These are phyloP conservation scores for Gamarada debralockiae DNA, from an alignment of 495 filamentous ascomycete genomes.

Conservation along the genomic window DNA sequence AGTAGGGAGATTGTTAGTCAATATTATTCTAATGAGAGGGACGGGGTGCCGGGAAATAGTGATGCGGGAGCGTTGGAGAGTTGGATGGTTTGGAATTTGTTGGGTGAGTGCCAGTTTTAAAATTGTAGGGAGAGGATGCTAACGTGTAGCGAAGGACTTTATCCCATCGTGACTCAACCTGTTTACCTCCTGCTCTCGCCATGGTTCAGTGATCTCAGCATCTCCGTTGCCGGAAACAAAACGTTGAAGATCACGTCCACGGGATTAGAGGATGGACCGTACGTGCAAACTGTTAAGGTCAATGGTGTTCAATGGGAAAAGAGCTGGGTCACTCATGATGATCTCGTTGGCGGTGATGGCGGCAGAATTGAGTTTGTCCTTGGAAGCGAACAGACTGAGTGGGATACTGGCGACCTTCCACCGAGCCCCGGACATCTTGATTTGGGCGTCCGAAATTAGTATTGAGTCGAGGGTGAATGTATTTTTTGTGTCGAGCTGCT, in stretches of 20 bases:
- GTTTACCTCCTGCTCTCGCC: constrained; percentile 54
- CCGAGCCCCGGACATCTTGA: constrained; percentile 49
- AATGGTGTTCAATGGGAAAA: constrained; percentile 47
- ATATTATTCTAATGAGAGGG: constrained; percentile 32
- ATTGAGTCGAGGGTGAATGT: too few relatives aligned
- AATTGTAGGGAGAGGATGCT: background rate
- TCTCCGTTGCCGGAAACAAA: constrained; percentile 43
- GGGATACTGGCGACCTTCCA: constrained; percentile 46
- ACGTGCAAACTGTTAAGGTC: constrained; percentile 45
- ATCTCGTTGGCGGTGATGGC: constrained; percentile 48
- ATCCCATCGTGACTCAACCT: constrained; percentile 50
- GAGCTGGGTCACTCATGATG: constrained; percentile 51
- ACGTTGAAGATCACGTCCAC: constrained; percentile 40
- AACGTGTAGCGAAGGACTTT: constrained; percentile 35
- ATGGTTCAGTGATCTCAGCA: constrained; percentile 48
- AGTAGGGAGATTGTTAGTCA: constrained; percentile 36
- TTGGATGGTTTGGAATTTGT: constrained; percentile 59
- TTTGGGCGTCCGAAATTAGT: constrained; percentile 10
- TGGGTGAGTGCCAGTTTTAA: constrained; percentile 17
- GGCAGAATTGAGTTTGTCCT: constrained; percentile 53
- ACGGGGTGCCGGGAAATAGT: constrained; percentile 53
- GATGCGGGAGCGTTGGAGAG: constrained; percentile 58
- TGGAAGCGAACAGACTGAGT: constrained; percentile 37
- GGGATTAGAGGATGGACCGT: constrained; percentile 27
- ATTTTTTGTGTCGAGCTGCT: too few relatives aligned